These are phyloP conservation scores for Miscanthus lutarioriparius DNA, from an alignment of 176 grass and related monocot species.

Conservation along the genomic window DNA sequence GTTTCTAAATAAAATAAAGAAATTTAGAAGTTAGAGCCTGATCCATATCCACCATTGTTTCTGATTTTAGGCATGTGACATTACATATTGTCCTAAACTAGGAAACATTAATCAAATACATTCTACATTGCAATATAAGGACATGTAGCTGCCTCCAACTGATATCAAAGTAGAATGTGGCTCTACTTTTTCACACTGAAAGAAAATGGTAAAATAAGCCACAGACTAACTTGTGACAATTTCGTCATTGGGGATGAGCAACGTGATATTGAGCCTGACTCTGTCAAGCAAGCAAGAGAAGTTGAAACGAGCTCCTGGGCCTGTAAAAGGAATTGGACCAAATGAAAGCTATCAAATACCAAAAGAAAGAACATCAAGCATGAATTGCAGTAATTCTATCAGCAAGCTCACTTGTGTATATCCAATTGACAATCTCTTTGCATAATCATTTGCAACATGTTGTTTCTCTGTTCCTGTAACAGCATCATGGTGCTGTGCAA, in stretches of 20 bases:
- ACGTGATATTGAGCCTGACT: conserved; percentile 46
- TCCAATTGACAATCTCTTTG: conserved; percentile 91
- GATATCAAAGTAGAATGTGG: background rate
- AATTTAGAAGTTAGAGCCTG: background rate
- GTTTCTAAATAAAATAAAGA: conserved; percentile 28
- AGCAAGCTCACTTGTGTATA: conserved; percentile 64
- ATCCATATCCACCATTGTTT: background rate
- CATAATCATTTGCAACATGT: conserved; percentile 98
- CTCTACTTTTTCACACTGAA: background rate
- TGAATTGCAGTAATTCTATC: conserved; percentile 17
- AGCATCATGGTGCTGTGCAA: conserved; percentile 94
- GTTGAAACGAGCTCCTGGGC: conserved; percentile 74
- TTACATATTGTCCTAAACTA: background rate
- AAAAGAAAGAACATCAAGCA: conserved; percentile 24
- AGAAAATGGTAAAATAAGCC: background rate
- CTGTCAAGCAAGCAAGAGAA: conserved; percentile 84
- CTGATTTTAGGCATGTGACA: background rate
- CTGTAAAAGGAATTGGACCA: conserved; percentile 41
- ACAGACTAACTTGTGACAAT: conserved; percentile 70
- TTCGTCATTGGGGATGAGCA: conserved; percentile 57
- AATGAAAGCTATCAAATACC: background rate
- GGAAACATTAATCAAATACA: conserved; percentile 5
- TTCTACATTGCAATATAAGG: background rate
- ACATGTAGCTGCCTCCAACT: background rate
- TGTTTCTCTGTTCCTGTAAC: conserved; percentile 99